Base-by-base conservation (phyloP, 2,329 filamentous ascomycete species). In the Neoarthrinium moseri region DNA sequence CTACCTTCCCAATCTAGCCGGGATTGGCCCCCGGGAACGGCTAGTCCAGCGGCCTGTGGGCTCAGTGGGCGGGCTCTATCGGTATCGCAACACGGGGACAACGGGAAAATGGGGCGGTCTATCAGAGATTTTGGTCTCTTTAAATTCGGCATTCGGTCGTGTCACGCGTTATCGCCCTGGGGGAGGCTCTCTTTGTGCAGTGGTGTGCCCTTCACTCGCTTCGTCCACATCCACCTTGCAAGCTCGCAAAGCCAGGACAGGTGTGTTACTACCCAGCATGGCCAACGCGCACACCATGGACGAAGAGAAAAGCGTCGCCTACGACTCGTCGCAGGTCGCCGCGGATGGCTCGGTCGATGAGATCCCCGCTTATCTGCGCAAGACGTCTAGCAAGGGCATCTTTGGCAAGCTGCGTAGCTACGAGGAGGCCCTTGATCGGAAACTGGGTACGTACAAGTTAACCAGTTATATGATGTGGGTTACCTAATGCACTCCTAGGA, bases 401-500 rank as follows among this genome's bases (percentile, higher is more conserved):
- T 56, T 73, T 27, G 64, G 53, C 20, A 61, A 48, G 22, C 51
- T 73, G n/a, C 70, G 70, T 38, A 53, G 59, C 37, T 65, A 69
- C 45, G 75, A 78, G 48, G 60, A 59, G 12, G 58, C 64, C 10
- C 58, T 44, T 13, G 42, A 44, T 24, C 21, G 32, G 15, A 44
- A 44, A 20, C 40, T 43, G n/a, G n/a, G n/a, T n/a, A n/a, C n/a
- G n/a, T n/a, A n/a, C n/a, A n/a, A n/a, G n/a, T n/a, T n/a, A n/a
- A n/a, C n/a, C n/a, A n/a, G n/a, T n/a, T n/a, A n/a, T n/a, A n/a
- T n/a, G n/a, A n/a, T n/a, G n/a, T n/a, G n/a, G n/a, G n/a, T n/a
- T n/a, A n/a, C n/a, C 55, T 35, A 71, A 66, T 51, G n/a, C n/a
- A n/a, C n/a, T n/a, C n/a, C 56, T 78, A 32, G 75, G 75, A 15